A percentile compares a stretch with the other conserved stretches of the same genome.
phyloP scores from a whole-genome alignment of 176 grass and related monocot genomes.

The Pontederia crassipes region DNA sequence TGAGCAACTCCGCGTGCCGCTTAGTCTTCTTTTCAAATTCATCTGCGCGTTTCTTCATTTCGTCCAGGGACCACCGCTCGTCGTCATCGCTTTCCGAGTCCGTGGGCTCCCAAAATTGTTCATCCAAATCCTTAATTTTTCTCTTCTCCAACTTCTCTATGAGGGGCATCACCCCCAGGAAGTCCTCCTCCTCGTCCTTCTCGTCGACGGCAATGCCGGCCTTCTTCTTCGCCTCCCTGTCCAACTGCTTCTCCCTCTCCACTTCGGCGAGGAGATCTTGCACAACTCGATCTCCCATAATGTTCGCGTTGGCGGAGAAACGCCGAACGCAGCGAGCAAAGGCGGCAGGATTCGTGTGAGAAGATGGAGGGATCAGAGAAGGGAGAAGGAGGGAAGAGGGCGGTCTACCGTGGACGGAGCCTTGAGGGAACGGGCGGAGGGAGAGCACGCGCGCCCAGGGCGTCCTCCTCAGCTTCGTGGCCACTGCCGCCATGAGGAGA shows the following conservation, averaged over 20 bases:
- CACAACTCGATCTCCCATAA: slow-evolving; percentile 21
- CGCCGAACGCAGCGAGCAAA: neutral
- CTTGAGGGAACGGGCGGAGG: slow-evolving; percentile 3
- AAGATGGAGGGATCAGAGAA: neutral
- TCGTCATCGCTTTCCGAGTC: slow-evolving; percentile 86
- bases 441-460: slow-evolving; percentile 53
- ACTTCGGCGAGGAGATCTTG: slow-evolving; percentile 49
- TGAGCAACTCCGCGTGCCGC: slow-evolving; percentile 53
- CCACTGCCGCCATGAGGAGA: slow-evolving; percentile 40
- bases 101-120: slow-evolving; percentile 57
- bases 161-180: slow-evolving; percentile 54
- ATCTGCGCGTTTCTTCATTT: slow-evolving; percentile 39
- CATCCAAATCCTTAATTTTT: slow-evolving; percentile 28
- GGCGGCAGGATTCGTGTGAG: neutral
- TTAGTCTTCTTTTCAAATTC: slow-evolving; percentile 82
- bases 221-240: slow-evolving; percentile 11
- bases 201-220: slow-evolving; percentile 13
- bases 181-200: slow-evolving; percentile 49
- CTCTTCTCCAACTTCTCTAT: slow-evolving; percentile 58
- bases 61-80: slow-evolving; percentile 51
- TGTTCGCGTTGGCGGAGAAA: slow-evolving; percentile 15
- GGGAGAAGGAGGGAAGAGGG: neutral
- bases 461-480: slow-evolving; percentile 30
- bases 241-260: slow-evolving; percentile 46
- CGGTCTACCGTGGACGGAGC: neutral